Evolutionary conservation across 2,329 filamentous ascomycete species (phyloP).

Genomic region (Conoideocrella luteorostrata): DNA sequence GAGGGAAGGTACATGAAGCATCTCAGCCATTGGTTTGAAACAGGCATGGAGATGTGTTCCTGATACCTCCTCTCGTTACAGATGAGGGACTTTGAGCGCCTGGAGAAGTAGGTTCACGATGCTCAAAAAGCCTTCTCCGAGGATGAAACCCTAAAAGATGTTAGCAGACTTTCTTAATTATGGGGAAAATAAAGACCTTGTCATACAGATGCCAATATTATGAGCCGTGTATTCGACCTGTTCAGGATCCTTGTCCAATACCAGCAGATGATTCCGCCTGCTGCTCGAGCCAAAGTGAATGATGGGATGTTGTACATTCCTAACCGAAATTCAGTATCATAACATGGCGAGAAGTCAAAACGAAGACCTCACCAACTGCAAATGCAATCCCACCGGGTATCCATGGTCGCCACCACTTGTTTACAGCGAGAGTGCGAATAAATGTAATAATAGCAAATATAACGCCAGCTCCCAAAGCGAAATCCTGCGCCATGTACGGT

Average conservation of each 20-base stretch:
- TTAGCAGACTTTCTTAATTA: slow-evolving; percentile 1
- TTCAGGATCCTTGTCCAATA: slow-evolving; percentile 61
- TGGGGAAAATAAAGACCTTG: not conserved
- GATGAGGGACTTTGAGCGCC: slow-evolving; percentile 67
- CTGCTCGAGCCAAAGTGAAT: slow-evolving; percentile 82
- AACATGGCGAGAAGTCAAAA: not conserved
- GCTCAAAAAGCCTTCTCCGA: slow-evolving; percentile 87
- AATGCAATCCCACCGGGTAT: slow-evolving; percentile 93
- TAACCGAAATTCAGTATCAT: slow-evolving; percentile 20
- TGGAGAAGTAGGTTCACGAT: slow-evolving; percentile 84
- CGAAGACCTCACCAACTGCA: slow-evolving; percentile 62
- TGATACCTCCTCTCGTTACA: slow-evolving; percentile 41
- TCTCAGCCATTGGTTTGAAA: too few relatives aligned
- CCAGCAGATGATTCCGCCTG: slow-evolving; percentile 68
- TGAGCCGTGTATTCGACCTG: slow-evolving; percentile 65
- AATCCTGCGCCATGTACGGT: slow-evolving; percentile 75
- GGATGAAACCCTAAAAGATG: slow-evolving; percentile 63
- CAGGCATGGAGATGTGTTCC: too few relatives aligned
- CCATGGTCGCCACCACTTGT: slow-evolving; percentile 61
- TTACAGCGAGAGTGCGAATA: slow-evolving; percentile 54
- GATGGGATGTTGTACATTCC: slow-evolving; percentile 98
- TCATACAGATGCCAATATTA: slow-evolving; percentile 72
- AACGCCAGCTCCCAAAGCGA: slow-evolving; percentile 65
- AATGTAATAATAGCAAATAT: slow-evolving; percentile 69
- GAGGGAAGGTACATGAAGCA: too few relatives aligned